A percentile compares a stretch with the other conserved stretches of the same genome.
These are phyloP conservation scores for Penicillium coprophilum DNA, from an alignment of 495 filamentous ascomycete species.

Conservation along the genomic window DNA sequence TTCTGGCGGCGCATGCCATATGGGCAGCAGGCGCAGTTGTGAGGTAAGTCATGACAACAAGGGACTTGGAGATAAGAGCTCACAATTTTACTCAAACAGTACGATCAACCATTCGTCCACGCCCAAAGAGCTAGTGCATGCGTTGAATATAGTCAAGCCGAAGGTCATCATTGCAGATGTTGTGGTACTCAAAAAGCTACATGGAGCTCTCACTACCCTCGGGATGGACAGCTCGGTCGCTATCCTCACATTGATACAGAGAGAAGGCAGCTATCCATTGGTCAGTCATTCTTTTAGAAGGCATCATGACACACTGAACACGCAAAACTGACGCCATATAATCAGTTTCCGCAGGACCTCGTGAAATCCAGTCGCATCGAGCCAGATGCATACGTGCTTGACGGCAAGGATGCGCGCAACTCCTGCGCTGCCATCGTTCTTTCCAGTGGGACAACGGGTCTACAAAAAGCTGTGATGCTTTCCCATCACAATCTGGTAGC, in stretches of 20 bases:
- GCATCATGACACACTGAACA: no score
- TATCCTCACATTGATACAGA: not conserved
- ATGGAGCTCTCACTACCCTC: not conserved
- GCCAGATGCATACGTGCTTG: not conserved
- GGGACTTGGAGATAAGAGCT: not conserved
- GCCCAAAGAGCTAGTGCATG: constrained; percentile 67
- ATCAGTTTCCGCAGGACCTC: not conserved
- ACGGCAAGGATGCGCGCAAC: constrained; percentile 5
- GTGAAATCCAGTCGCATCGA: not conserved
- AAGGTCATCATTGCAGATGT: constrained; percentile 45
- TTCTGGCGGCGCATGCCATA: constrained; percentile 62
- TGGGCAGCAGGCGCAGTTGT: constrained; percentile 73
- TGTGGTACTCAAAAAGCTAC: not conserved
- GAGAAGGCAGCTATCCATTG: not conserved
- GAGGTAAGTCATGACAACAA: constrained; percentile 18
- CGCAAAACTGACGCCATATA: not conserved
- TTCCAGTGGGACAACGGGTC: constrained; percentile 73
- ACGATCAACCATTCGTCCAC: constrained; percentile 79
- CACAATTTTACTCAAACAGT: constrained; percentile 15
- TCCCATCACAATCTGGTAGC: constrained; percentile 71
- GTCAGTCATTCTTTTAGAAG: not conserved
- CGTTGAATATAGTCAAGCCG: constrained; percentile 66
- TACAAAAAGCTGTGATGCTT: constrained; percentile 81
- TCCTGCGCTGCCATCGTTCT: constrained; percentile 34
- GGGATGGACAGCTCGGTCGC: not conserved